These are phyloP conservation scores for Jaltomata sinuosa DNA, from an alignment of 257 asterid genomes.

Conservation along the genomic window DNA sequence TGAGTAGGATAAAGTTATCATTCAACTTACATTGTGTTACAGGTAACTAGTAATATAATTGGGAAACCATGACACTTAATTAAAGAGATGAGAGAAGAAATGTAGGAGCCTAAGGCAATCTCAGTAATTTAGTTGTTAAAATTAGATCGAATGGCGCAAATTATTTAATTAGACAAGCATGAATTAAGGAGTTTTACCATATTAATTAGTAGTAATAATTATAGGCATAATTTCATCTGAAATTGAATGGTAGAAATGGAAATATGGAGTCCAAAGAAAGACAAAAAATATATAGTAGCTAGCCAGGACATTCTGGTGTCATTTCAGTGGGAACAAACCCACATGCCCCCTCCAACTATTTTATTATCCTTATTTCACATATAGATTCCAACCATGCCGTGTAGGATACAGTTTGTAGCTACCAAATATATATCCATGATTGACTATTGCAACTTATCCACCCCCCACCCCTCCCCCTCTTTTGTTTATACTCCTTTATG, in stretches of 20 bases:
- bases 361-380: not conserved
- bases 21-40: not conserved
- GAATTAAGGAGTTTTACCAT: not conserved
- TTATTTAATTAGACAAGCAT: not conserved
- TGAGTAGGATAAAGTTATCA: not conserved
- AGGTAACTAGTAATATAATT: not conserved
- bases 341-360: conserved; percentile 1
- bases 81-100: not conserved
- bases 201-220: no score
- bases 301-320: conserved; percentile 1
- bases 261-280: not conserved
- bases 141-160: not conserved
- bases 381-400: not conserved
- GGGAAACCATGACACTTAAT: not conserved
- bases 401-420: not conserved
- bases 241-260: not conserved
- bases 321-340: conserved; percentile 9
- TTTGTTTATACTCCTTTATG: not conserved
- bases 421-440: not conserved
- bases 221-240: not conserved
- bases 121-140: not conserved
- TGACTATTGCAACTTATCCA: not conserved
- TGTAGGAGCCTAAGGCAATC: not conserved
- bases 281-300: not conserved
- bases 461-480: not conserved